Percentiles rank a stretch among this genome's conserved stretches.
phyloP scores from a whole-genome alignment of 169 alveolate species.

The Plasmodium sp. region DNA sequence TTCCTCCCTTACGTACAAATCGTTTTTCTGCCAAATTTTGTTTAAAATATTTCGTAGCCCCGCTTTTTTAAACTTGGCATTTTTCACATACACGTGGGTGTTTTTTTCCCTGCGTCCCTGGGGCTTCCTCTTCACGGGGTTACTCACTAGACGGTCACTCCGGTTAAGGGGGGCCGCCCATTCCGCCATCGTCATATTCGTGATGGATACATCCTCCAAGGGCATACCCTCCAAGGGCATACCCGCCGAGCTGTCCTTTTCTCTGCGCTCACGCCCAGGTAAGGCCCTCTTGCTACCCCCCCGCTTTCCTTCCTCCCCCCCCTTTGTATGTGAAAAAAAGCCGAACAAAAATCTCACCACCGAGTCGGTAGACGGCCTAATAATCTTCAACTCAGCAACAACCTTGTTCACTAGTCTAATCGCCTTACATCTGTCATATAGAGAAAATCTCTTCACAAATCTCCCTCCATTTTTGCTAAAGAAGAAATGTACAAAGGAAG shows the following conservation, averaged over 20 bases:
- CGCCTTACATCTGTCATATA: conserved; percentile 33
- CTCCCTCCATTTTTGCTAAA: conserved; percentile 40
- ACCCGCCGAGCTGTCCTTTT: background rate
- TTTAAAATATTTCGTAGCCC: conserved; percentile 38
- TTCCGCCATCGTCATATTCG: background rate
- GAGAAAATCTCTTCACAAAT: conserved; percentile 15
- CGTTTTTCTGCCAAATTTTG: conserved; percentile 51
- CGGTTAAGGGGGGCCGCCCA: background rate
- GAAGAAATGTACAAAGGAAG: conserved; percentile 9
- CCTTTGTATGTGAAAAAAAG: conserved; percentile 6
- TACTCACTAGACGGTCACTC: background rate
- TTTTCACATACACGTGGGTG: conserved; percentile 20
- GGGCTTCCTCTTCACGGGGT: background rate
- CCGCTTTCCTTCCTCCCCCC: background rate
- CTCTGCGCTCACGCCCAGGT: too few relatives aligned
- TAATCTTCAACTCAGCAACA: conserved; percentile 8
- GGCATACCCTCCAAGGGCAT: background rate
- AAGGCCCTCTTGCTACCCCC: background rate
- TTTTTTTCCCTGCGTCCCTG: background rate
- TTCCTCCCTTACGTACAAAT: conserved; percentile 47
- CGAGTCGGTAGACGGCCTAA: conserved; percentile 25
- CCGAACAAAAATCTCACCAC: conserved; percentile 30
- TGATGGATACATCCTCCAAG: background rate
- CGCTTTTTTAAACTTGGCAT: conserved; percentile 18
- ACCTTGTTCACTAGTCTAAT: conserved; percentile 45